These are phyloP conservation scores for Lachnellula cervina DNA, from an alignment of 2,329 filamentous ascomycete species.

Conservation along the genomic window DNA sequence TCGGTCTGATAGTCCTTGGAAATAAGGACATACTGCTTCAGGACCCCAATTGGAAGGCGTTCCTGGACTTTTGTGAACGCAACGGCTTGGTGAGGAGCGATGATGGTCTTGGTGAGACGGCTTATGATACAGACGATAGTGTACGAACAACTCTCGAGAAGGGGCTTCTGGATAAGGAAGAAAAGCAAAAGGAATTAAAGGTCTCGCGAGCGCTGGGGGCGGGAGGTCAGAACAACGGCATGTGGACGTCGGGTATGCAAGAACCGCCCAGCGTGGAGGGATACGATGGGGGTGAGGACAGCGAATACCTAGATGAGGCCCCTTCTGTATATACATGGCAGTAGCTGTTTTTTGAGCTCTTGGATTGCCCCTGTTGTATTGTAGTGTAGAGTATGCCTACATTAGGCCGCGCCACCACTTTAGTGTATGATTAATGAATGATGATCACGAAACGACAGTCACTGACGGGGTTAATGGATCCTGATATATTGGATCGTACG, in stretches of 20 bases:
- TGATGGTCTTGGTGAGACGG: not conserved
- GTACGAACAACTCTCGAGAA: constrained; percentile 5
- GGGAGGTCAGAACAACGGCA: not conserved
- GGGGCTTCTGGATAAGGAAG: constrained; percentile 2
- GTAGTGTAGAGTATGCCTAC: too few species aligned
- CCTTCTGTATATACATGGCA: too few species aligned
- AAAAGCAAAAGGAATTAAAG: not conserved
- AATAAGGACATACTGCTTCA: constrained; percentile 5
- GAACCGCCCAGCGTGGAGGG: not conserved
- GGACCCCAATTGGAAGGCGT: constrained; percentile 14
- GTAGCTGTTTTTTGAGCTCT: too few species aligned
- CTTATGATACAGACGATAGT: not conserved
- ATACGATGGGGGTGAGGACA: not conserved
- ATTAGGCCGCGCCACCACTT: too few species aligned
- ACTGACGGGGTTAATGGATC: too few species aligned
- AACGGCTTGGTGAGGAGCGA: constrained; percentile 12
- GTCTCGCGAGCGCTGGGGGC: not conserved
- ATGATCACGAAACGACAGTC: too few species aligned
- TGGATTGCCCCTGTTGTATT: too few species aligned
- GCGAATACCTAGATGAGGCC: not conserved
- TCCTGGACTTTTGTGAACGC: constrained; percentile 14
- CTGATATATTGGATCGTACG: too few species aligned
- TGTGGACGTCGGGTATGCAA: constrained; percentile 1
- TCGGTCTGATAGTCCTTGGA: constrained; percentile 19
- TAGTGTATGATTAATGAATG: too few species aligned